phyloP scores from a whole-genome alignment of 2,329 filamentous ascomycete species.

The Plectosphaerella cucumerina region DNA sequence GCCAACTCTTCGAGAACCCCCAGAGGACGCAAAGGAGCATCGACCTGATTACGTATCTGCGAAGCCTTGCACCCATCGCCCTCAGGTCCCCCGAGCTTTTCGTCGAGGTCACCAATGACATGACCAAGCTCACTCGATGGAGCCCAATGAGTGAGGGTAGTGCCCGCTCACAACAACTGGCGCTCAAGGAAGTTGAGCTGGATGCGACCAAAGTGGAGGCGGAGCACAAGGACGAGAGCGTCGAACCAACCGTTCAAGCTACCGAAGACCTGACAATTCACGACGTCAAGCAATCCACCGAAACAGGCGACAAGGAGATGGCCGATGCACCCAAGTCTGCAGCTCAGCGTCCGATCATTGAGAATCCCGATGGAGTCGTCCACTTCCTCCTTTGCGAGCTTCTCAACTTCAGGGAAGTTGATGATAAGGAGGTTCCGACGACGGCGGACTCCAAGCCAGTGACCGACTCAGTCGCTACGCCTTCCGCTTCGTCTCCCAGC shows the following conservation, averaged over 20 bases:
- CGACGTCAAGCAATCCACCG: slow-evolving; percentile 58
- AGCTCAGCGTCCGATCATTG: slow-evolving; percentile 76
- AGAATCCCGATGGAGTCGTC: slow-evolving; percentile 91
- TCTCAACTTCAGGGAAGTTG: slow-evolving; percentile 85
- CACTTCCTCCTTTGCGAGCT: slow-evolving; percentile 93
- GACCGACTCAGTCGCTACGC: neutral
- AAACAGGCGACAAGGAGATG: slow-evolving; percentile 55
- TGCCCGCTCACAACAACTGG: slow-evolving; percentile 28
- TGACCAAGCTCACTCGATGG: slow-evolving; percentile 69
- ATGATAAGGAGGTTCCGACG: slow-evolving; percentile 66
- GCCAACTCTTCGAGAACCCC: slow-evolving; percentile 63
- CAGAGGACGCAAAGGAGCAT: slow-evolving; percentile 47
- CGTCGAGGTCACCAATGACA: slow-evolving; percentile 81
- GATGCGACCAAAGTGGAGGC: slow-evolving; percentile 11
- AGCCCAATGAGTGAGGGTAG: slow-evolving; percentile 28
- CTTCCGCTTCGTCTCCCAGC: neutral
- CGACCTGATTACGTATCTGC: slow-evolving; percentile 71
- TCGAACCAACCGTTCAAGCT: slow-evolving; percentile 39
- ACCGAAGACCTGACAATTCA: slow-evolving; percentile 43
- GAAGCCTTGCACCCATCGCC: slow-evolving; percentile 73
- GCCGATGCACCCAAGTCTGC: slow-evolving; percentile 59
- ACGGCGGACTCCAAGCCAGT: slow-evolving; percentile 36
- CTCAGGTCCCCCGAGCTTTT: slow-evolving; percentile 82
- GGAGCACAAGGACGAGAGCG: slow-evolving; percentile 14
- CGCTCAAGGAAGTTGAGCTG: slow-evolving; percentile 32